Percentiles rank a stretch among this genome's conserved stretches.
These are phyloP conservation scores for Apocynum venetum DNA, from an alignment of 257 asterid genomes.

Conservation along the genomic window DNA sequence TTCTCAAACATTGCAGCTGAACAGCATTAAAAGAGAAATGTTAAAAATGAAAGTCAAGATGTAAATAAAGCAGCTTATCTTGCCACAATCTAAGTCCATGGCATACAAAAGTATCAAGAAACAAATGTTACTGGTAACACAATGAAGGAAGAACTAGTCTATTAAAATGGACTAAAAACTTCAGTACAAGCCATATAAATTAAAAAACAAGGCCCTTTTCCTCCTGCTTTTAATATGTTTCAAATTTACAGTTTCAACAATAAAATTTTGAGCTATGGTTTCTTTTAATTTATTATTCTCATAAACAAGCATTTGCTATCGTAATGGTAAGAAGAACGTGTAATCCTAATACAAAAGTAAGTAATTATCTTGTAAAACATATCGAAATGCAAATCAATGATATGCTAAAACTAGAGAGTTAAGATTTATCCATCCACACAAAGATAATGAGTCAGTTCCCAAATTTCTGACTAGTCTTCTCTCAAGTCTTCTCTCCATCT, in stretches of 20 bases:
- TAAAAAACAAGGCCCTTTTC: background rate
- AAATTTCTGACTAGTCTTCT: background rate
- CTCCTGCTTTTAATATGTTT: background rate
- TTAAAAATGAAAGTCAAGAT: slow-evolving; percentile 15
- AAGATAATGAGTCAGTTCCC: background rate
- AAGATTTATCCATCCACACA: background rate
- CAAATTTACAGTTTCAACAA: background rate
- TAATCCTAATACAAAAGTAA: background rate
- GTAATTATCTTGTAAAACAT: background rate
- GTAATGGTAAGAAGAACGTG: background rate
- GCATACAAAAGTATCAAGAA: background rate
- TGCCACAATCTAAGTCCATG: background rate
- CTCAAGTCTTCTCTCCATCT: background rate
- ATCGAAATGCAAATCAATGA: background rate
- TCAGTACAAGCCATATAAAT: background rate
- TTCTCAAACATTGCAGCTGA: slow-evolving; percentile 76
- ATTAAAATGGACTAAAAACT: background rate
- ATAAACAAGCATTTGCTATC: background rate
- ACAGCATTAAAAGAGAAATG: slow-evolving; percentile 22
- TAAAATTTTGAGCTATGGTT: background rate
- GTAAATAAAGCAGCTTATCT: background rate
- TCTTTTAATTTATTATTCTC: background rate
- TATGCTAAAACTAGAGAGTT: background rate
- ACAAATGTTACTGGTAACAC: background rate
- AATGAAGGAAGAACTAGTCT: background rate